phyloP scores from a whole-genome alignment of 106 monocot species.

The Dendrobium officinale region DNA sequence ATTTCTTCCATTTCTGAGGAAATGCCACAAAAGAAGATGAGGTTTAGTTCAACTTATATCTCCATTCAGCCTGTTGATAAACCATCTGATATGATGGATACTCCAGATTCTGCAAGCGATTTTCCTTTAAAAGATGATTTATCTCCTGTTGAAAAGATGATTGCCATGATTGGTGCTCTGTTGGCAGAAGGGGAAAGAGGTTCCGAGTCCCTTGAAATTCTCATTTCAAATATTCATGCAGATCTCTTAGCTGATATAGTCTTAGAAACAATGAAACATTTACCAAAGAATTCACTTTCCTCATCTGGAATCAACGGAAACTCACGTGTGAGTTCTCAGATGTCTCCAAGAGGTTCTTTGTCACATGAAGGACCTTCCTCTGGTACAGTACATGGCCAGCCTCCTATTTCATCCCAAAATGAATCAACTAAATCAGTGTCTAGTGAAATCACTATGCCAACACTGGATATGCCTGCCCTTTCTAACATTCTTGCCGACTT shows the following conservation, averaged over 20 bases:
- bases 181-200: constrained; percentile 93
- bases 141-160: constrained; percentile 85
- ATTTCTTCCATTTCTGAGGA: constrained; percentile 29
- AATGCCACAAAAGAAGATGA: constrained; percentile 34
- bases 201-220: constrained; percentile 60
- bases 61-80: constrained; percentile 21
- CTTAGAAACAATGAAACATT: constrained; percentile 71
- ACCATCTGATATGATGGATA: constrained; percentile 19
- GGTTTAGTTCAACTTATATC: constrained; percentile 15
- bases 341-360: constrained; percentile 17
- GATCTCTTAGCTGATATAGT: constrained; percentile 92
- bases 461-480: constrained; percentile 22
- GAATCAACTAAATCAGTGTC: constrained; percentile 15
- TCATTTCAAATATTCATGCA: constrained; percentile 77
- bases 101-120: constrained; percentile 21
- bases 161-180: constrained; percentile 79
- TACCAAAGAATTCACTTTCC: constrained; percentile 22
- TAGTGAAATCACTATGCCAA: constrained; percentile 15
- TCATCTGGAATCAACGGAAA: constrained; percentile 18
- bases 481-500: constrained; percentile 31
- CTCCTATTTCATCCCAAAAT: constrained; percentile 27
- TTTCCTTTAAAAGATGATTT: constrained; percentile 33
- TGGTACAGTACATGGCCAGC: constrained; percentile 3
- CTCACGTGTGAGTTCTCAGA: constrained; percentile 14
- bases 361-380: constrained; percentile 8